Evolutionary conservation across 2,329 filamentous ascomycete species (phyloP).

Genomic region (Fusarium algeriense): DNA sequence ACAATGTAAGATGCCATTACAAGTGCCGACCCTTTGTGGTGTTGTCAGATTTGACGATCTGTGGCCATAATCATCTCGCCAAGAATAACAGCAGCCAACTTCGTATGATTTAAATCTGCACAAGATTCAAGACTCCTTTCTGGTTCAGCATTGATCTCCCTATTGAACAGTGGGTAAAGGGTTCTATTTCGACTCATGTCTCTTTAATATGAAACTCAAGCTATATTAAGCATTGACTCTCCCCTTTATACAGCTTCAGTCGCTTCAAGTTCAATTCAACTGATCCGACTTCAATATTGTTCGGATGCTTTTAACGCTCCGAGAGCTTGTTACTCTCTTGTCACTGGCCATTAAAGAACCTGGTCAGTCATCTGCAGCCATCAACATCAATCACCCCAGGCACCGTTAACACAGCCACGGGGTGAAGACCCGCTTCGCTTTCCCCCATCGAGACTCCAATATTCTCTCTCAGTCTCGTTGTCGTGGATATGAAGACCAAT

Average conservation of each 20-base stretch:
- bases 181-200: conserved; percentile 14
- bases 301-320: neutral
- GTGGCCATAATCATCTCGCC: conserved; percentile 2
- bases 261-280: neutral
- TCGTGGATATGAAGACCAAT: conserved; percentile 4
- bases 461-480: conserved; percentile 17
- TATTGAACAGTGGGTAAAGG: conserved; percentile 30
- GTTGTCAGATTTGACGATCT: conserved; percentile 8
- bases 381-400: conserved; percentile 33
- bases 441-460: conserved; percentile 1
- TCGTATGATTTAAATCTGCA: neutral
- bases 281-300: neutral
- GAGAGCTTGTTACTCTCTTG: neutral
- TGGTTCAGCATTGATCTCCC: neutral
- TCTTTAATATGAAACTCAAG: conserved; percentile 21
- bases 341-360: conserved; percentile 4
- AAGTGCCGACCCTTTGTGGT: neutral
- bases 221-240: conserved; percentile 1
- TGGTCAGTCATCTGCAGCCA: conserved; percentile 13
- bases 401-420: conserved; percentile 37
- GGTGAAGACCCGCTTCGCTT: conserved; percentile 28
- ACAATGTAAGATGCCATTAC: conserved; percentile 1
- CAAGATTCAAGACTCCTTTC: neutral
- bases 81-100: neutral
- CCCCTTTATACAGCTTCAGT: neutral